Percentiles rank a stretch among this genome's conserved stretches.
phyloP scores from a whole-genome alignment of 148 eudicot species.

The Dysphania ambrosioides region DNA sequence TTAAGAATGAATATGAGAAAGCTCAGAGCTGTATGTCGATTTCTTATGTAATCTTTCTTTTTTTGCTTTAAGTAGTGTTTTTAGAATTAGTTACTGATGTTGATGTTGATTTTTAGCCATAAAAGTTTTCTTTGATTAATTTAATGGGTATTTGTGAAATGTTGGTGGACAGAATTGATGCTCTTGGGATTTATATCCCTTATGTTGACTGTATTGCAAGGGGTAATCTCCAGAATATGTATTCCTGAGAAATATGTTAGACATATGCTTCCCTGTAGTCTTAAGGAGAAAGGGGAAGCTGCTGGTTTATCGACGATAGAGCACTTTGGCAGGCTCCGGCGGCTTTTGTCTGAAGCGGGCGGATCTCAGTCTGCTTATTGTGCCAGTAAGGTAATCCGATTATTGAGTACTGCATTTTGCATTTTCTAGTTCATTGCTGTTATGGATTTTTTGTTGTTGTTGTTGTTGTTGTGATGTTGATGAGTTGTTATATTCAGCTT shows the following conservation, averaged over 20 bases:
- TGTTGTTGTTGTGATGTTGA: neutral
- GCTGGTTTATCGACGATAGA: neutral
- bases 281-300: conserved; percentile 4
- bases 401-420: neutral
- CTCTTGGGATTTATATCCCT: conserved; percentile 89
- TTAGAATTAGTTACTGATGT: neutral
- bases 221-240: conserved; percentile 57
- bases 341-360: conserved; percentile 29
- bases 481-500: conserved; percentile 16
- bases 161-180: conserved; percentile 76
- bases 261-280: conserved; percentile 71
- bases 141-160: conserved; percentile 9
- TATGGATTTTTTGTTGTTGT: conserved; percentile 7
- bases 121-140: neutral
- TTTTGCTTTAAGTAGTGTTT: neutral
- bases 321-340: conserved; percentile 32
- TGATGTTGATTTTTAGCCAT: too few relatives aligned
- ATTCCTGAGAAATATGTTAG: conserved; percentile 37
- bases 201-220: conserved; percentile 75
- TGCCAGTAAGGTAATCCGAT: conserved; percentile 33
- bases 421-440: neutral
- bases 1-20: neutral
- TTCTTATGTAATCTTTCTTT: neutral
- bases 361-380: conserved; percentile 37
- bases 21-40: neutral